Evolutionary conservation across 805 yeast genomes (phyloP).

Genomic region (Candida suzukii): DNA sequence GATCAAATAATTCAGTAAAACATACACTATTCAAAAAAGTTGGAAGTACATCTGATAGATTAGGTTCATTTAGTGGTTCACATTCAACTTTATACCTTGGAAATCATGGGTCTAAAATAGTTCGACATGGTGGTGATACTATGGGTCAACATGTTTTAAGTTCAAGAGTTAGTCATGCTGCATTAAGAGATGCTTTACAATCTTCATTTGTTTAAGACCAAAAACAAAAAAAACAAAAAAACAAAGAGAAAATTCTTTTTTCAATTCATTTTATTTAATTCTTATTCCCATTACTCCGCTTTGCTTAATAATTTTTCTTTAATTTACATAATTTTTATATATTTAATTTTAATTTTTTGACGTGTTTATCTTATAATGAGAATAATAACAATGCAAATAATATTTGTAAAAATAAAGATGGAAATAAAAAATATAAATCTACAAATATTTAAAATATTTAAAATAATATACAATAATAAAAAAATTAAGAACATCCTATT

Average conservation of each 20-base stretch:
- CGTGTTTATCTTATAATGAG: no score
- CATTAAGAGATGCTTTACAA: constrained; percentile 38
- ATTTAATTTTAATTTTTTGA: no score
- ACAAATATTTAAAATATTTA: background rate
- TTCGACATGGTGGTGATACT: constrained; percentile 37
- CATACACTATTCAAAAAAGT: constrained; percentile 1
- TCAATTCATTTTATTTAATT: background rate
- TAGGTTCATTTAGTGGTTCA: constrained; percentile 23
- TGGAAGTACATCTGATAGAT: background rate
- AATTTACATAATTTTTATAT: no score
- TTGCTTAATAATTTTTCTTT: no score
- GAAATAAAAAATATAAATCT: no score
- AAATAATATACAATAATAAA: background rate
- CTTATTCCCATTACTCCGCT: no score
- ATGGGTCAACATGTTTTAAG: constrained; percentile 29
- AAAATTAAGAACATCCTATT: background rate
- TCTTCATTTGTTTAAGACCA: constrained; percentile 13
- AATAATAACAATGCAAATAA: no score
- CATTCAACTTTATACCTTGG: constrained; percentile 36
- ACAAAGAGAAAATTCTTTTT: no score
- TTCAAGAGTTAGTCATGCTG: constrained; percentile 39
- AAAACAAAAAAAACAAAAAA: no score
- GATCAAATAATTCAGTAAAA: background rate
- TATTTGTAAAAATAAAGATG: no score
- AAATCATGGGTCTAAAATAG: constrained; percentile 32